Percentiles rank a stretch among this genome's conserved stretches.
These are phyloP conservation scores for Xerocomus minutiporus DNA, from an alignment of 1,284 basidiomycete species.

Conservation along the genomic window DNA sequence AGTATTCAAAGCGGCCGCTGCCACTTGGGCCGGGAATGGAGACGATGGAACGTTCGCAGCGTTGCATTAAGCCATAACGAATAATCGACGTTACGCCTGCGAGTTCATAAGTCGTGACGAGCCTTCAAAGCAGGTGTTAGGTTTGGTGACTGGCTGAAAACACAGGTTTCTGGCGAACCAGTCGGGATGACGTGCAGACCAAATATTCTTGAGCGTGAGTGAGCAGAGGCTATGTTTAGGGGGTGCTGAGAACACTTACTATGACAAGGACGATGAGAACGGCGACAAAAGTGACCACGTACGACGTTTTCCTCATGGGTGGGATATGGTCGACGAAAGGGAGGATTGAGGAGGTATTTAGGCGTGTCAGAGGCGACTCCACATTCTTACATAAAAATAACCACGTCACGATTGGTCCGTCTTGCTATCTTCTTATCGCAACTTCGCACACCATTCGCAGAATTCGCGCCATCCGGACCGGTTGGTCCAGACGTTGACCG, in stretches of 20 bases:
- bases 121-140: slow-evolving; percentile 43
- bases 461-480: too few species aligned
- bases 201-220: slow-evolving; percentile 44
- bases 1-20: slow-evolving; percentile 46
- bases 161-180: slow-evolving; percentile 46
- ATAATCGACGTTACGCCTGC: slow-evolving; percentile 45
- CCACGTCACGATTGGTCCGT: too few species aligned
- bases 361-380: too few species aligned
- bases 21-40: slow-evolving; percentile 42
- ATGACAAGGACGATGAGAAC: slow-evolving; percentile 48
- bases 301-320: slow-evolving; percentile 63
- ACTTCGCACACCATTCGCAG: neutral
- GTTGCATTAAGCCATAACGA: slow-evolving; percentile 55
- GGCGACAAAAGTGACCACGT: slow-evolving; percentile 54
- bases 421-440: slow-evolving; percentile 16
- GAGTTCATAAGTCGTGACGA: slow-evolving; percentile 47
- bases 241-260: slow-evolving; percentile 37
- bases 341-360: neutral
- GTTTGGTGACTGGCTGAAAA: slow-evolving; percentile 9
- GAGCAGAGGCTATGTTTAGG: neutral
- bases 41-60: slow-evolving; percentile 52
- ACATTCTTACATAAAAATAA: too few species aligned
- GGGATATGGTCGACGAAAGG: neutral
- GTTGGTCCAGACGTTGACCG: too few species aligned
- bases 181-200: slow-evolving; percentile 55